Conservation (phyloP, 2,329 filamentous ascomycete species). For the Hyphodiscus sp. region DNA sequence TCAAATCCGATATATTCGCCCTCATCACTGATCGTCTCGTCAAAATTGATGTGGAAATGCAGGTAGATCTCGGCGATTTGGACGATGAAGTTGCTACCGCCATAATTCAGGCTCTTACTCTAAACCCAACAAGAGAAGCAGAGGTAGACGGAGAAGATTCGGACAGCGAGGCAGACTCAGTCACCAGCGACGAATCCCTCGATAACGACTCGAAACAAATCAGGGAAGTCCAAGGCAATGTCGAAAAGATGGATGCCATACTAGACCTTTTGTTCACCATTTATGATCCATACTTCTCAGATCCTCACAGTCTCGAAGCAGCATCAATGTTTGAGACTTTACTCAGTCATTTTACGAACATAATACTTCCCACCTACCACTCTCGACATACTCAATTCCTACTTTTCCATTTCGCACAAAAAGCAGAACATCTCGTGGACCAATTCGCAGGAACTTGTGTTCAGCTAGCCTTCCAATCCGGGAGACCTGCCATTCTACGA, state of each 20-base stretch:
- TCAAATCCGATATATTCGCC: constrained; percentile 74
- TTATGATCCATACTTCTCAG: constrained; percentile 66
- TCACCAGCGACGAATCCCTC: constrained; percentile 63
- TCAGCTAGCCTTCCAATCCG: constrained; percentile 58
- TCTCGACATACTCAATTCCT: constrained; percentile 94
- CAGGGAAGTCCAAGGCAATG: constrained; percentile 69
- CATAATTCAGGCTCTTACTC: constrained; percentile 50
- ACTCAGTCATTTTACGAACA: constrained; percentile 76
- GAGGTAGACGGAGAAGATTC: constrained; percentile 40
- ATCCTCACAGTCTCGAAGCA: constrained; percentile 61
- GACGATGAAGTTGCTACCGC: constrained; percentile 81
- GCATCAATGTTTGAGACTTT: constrained; percentile 72
- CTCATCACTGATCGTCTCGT: constrained; percentile 81
- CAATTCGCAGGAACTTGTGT: constrained; percentile 76
- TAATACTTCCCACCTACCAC: constrained; percentile 84
- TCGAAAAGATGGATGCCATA: constrained; percentile 86
- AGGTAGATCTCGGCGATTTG: constrained; percentile 85
- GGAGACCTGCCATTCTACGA: constrained; percentile 63
- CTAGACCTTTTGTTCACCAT: constrained; percentile 82
- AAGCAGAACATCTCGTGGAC: constrained; percentile 69
- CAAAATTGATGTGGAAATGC: constrained; percentile 92
- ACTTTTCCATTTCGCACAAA: constrained; percentile 90
- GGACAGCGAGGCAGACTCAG: constrained; percentile 64
- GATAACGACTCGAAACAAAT: constrained; percentile 58
- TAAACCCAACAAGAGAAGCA: constrained; percentile 41